These are phyloP conservation scores for Eutrema japonicum DNA, from an alignment of 345 rosid genomes.

Conservation along the genomic window DNA sequence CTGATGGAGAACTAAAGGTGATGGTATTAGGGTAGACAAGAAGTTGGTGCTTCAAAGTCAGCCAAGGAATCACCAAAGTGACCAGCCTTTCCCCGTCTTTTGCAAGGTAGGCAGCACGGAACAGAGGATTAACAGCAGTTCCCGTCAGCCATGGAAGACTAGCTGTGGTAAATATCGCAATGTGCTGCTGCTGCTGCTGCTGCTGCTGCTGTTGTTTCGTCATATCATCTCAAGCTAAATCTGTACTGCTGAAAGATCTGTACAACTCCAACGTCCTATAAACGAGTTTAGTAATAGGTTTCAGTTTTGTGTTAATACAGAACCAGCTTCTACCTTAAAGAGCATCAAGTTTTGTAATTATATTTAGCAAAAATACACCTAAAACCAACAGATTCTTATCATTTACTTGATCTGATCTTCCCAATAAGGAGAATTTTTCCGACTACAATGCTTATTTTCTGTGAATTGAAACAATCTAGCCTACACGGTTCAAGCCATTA, in stretches of 20 bases:
- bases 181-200: conserved; percentile 48
- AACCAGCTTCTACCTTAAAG: conserved; percentile 8
- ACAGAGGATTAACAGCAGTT: conserved; percentile 93
- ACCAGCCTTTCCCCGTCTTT: conserved; percentile 65
- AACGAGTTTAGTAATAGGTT: not conserved
- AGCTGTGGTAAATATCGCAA: conserved; percentile 91
- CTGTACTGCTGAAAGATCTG: not conserved
- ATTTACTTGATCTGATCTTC: conserved; percentile 4
- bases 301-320: not conserved
- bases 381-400: not conserved
- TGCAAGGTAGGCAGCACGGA: conserved; percentile 94
- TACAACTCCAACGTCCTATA: conserved; percentile 8
- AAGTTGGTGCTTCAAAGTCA: conserved; percentile 67
- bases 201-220: conserved; percentile 48
- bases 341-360: not conserved
- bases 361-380: not conserved
- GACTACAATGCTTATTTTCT: not conserved
- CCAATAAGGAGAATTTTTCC: not conserved
- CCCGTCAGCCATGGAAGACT: conserved; percentile 99
- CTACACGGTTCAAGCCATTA: not conserved
- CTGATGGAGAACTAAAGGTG: conserved; percentile 64
- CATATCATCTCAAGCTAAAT: conserved; percentile 48
- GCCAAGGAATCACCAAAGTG: conserved; percentile 95
- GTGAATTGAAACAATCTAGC: conserved; percentile 8
- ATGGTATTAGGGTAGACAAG: conserved; percentile 70